phyloP scores from a whole-genome alignment of 2,329 filamentous ascomycete genomes.

The Fusarium bulbicola region DNA sequence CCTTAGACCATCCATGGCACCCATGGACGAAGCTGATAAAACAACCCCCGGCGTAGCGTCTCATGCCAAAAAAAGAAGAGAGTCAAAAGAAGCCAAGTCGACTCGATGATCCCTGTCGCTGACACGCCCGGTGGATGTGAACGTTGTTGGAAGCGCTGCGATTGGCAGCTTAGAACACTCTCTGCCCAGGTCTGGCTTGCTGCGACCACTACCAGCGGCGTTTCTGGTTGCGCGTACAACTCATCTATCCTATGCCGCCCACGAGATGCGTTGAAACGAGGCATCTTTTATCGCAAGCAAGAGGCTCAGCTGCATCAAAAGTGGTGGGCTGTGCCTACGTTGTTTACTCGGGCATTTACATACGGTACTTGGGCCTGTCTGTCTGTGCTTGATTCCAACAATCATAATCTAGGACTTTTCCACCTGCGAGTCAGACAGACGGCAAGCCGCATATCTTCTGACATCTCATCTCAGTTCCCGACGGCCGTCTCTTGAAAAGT shows the following conservation, averaged over 20 bases:
- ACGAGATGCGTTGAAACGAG: constrained; percentile 33
- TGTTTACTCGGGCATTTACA: not conserved
- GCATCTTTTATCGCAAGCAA: constrained; percentile 1
- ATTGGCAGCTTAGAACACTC: constrained; percentile 20
- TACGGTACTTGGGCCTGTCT: not conserved
- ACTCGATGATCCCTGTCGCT: constrained; percentile 23
- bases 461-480: constrained; percentile 14
- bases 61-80: constrained; percentile 31
- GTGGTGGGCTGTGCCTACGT: constrained; percentile 17
- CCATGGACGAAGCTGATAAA: constrained; percentile 17
- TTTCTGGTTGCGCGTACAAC: constrained; percentile 25
- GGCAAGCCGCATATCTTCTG: constrained; percentile 25
- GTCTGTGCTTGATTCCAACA: not conserved
- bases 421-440: constrained; percentile 7
- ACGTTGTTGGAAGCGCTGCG: constrained; percentile 11
- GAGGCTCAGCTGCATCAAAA: constrained; percentile 27
- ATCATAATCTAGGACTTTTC: constrained; percentile 13
- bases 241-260: constrained; percentile 6
- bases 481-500: constrained; percentile 2
- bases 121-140: constrained; percentile 30
- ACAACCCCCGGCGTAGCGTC: constrained; percentile 27
- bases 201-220: constrained; percentile 33
- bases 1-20: not conserved
- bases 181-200: constrained; percentile 24
- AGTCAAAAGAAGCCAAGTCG: constrained; percentile 7